These are phyloP conservation scores for Trichosporon faecale DNA, from an alignment of 1,284 basidiomycete species.

Conservation along the genomic window DNA sequence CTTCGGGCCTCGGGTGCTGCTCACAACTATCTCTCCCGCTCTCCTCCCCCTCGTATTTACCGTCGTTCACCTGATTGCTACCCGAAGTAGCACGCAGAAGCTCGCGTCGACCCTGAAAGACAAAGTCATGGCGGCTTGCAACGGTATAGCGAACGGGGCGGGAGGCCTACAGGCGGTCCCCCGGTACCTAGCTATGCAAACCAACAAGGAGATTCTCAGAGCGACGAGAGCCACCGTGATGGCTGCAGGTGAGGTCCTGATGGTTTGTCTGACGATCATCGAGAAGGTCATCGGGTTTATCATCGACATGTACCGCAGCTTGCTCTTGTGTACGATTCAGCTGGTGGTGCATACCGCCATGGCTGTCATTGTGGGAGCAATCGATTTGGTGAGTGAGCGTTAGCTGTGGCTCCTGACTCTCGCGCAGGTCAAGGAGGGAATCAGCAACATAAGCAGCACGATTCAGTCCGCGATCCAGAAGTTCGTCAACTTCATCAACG, in stretches of 20 bases:
- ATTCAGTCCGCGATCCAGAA: constrained; percentile 55
- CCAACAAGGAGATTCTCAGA: constrained; percentile 72
- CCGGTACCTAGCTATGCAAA: constrained; percentile 75
- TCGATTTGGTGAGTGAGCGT: constrained; percentile 60
- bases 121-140: constrained; percentile 71
- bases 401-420: background rate
- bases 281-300: constrained; percentile 86
- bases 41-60: constrained; percentile 83
- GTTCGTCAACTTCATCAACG: no score
- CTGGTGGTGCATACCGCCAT: constrained; percentile 79
- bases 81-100: constrained; percentile 61
- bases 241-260: constrained; percentile 68
- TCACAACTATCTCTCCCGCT: constrained; percentile 65
- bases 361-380: constrained; percentile 72
- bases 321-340: constrained; percentile 88
- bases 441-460: constrained; percentile 64
- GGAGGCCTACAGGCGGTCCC: constrained; percentile 79
- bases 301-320: constrained; percentile 83
- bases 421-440: constrained; percentile 68
- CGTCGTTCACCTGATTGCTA: constrained; percentile 72
- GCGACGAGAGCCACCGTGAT: constrained; percentile 74
- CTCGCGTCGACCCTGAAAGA: constrained; percentile 68
- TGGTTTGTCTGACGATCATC: constrained; percentile 67
- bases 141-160: constrained; percentile 76
- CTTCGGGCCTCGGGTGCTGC: constrained; percentile 72